Conservation (phyloP, 495 filamentous ascomycete species). For the Aspergillus hancockii region DNA sequence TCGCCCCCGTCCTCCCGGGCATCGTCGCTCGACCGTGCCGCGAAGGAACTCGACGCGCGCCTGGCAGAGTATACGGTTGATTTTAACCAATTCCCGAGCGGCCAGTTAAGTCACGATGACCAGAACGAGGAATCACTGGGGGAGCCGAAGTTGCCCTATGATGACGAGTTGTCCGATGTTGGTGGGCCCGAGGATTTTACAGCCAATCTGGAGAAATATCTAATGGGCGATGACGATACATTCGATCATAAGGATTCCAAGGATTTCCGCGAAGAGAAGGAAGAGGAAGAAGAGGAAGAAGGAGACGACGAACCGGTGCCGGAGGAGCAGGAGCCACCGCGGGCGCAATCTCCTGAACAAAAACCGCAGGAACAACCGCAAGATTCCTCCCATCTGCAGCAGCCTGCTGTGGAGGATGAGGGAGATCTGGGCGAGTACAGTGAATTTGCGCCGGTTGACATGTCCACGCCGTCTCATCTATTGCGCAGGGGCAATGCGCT, state of each 20-base stretch:
- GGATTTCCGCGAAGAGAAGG: constrained; percentile 7
- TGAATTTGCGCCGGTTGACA: constrained; percentile 49
- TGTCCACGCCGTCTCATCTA: constrained; percentile 51
- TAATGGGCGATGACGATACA: constrained; percentile 40
- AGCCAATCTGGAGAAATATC: constrained; percentile 49
- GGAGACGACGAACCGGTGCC: constrained; percentile 1
- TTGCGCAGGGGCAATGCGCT: constrained; percentile 32
- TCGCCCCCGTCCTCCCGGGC: constrained; percentile 24
- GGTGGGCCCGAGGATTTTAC: constrained; percentile 57
- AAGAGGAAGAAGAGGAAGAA: not conserved
- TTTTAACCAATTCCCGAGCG: constrained; percentile 46
- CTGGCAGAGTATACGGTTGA: constrained; percentile 50
- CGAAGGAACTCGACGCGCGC: constrained; percentile 41
- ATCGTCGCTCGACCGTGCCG: constrained; percentile 28
- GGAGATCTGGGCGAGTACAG: constrained; percentile 42
- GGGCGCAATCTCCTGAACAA: constrained; percentile 8
- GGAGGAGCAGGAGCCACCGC: constrained; percentile 6
- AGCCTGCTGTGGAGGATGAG: constrained; percentile 39
- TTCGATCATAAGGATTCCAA: constrained; percentile 22
- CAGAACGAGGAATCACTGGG: constrained; percentile 31
- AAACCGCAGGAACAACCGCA: constrained; percentile 12
- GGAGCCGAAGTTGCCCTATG: constrained; percentile 28
- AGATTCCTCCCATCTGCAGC: constrained; percentile 20
- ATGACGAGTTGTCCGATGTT: constrained; percentile 45
- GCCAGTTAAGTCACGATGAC: constrained; percentile 35